Conservation (phyloP, 352 stramenopile species). For the Blastocystis sp. region DNA sequence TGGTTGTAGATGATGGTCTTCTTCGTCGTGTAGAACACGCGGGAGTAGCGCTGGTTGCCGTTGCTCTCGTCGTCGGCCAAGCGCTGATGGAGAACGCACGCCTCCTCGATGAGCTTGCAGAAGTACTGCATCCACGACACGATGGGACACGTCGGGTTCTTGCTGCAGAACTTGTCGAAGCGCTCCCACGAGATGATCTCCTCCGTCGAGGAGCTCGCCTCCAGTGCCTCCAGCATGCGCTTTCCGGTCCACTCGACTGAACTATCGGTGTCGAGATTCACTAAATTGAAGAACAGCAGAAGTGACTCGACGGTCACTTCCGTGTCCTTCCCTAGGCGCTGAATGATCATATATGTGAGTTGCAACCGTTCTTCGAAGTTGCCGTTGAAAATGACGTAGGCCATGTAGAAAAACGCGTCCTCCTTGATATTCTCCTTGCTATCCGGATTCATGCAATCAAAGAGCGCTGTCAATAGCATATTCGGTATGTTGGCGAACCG, state of each 20-base stretch:
- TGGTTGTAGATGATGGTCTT: constrained; percentile 48
- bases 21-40: constrained; percentile 42
- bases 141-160: constrained; percentile 62
- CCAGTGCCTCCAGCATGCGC: neutral
- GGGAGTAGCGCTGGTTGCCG: constrained; percentile 35
- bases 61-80: constrained; percentile 37
- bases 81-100: constrained; percentile 32
- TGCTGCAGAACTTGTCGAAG: constrained; percentile 23
- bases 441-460: constrained; percentile 68
- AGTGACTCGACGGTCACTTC: constrained; percentile 52
- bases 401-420: constrained; percentile 66
- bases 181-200: constrained; percentile 41
- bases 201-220: neutral
- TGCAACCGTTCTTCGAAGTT: constrained; percentile 46
- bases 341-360: constrained; percentile 52
- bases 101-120: constrained; percentile 23
- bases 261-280: constrained; percentile 13
- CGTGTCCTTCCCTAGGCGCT: constrained; percentile 37
- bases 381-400: constrained; percentile 67
- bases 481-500: constrained; percentile 65
- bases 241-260: neutral
- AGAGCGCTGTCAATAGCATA: constrained; percentile 26
- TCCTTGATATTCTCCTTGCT: constrained; percentile 25
- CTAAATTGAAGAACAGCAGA: constrained; percentile 54
- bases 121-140: constrained; percentile 43